These are phyloP conservation scores for Ceratobasidium sp. DNA, from an alignment of 1,284 basidiomycete species.

Conservation along the genomic window DNA sequence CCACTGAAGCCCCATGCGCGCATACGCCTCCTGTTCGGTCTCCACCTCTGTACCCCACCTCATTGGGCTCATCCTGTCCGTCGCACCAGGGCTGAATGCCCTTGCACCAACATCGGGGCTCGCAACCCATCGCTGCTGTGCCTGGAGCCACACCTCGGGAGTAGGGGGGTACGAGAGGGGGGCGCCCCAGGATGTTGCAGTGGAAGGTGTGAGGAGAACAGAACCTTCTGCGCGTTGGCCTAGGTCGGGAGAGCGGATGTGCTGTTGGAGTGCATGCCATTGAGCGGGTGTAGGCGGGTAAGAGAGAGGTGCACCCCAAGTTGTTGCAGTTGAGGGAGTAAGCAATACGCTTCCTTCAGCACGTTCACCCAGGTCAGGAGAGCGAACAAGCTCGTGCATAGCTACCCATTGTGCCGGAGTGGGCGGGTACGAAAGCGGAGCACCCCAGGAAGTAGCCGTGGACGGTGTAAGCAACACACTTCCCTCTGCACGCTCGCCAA, in stretches of 20 bases:
- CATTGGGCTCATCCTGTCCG: conserved; percentile 26
- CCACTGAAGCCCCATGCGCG: conserved; percentile 17
- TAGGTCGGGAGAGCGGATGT: conserved; percentile 59
- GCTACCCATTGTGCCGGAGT: conserved; percentile 43
- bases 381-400: conserved; percentile 40
- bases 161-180: conserved; percentile 46
- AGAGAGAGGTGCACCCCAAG: conserved; percentile 47
- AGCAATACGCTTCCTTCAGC: conserved; percentile 67
- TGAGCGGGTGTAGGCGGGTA: conserved; percentile 42
- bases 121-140: conserved; percentile 3
- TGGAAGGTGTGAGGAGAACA: conserved; percentile 49
- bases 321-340: conserved; percentile 57
- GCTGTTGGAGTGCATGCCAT: conserved; percentile 53
- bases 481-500: conserved; percentile 56
- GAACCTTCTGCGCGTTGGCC: conserved; percentile 54
- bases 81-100: neutral
- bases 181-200: conserved; percentile 63
- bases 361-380: conserved; percentile 62
- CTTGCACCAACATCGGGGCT: conserved; percentile 14
- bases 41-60: conserved; percentile 12
- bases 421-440: conserved; percentile 42
- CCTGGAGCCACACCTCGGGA: conserved; percentile 4
- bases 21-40: conserved; percentile 32
- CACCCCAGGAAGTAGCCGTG: conserved; percentile 47
- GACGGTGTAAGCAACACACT: conserved; percentile 57